Percentiles rank a stretch among this genome's conserved stretches.
Conservation (phyloP, 176 grass and related monocot species). For the Thalia dealbata region DNA sequence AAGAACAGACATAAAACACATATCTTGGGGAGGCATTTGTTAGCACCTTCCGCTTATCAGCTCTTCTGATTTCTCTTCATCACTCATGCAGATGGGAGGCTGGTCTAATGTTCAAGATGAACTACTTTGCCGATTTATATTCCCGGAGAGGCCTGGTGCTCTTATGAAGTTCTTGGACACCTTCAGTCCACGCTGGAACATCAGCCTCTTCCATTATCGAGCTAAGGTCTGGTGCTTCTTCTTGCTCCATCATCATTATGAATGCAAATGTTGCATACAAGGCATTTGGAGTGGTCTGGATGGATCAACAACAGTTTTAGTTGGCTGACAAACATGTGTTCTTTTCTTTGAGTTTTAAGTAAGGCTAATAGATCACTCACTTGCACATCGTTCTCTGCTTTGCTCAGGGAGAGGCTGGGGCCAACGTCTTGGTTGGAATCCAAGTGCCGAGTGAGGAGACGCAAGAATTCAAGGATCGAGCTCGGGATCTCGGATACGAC, state of each 20-base stretch:
- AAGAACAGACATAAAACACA: too few species aligned
- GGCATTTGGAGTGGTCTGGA: neutral
- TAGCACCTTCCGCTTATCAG: neutral
- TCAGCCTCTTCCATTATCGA: constrained; percentile 96
- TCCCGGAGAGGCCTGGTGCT: constrained; percentile 87
- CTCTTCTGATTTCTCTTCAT: constrained; percentile 4
- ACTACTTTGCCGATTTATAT: constrained; percentile 88
- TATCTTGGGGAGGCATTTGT: too few species aligned
- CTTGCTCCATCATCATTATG: neutral
- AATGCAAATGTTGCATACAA: neutral
- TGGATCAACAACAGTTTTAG: neutral
- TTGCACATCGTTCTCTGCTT: constrained; percentile 7
- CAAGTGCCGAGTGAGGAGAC: constrained; percentile 63
- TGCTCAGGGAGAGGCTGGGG: constrained; percentile 64
- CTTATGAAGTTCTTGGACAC: constrained; percentile 82
- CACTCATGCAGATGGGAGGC: constrained; percentile 67
- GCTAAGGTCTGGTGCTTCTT: constrained; percentile 40
- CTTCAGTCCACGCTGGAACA: constrained; percentile 83
- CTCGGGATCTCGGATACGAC: constrained; percentile 61
- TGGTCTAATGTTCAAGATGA: constrained; percentile 66
- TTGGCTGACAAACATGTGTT: neutral
- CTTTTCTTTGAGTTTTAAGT: neutral
- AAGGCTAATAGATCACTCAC: too few species aligned
- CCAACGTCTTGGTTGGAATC: constrained; percentile 84
- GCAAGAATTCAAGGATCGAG: constrained; percentile 38